Conservation (phyloP, 805 yeast species). For the Candida easanensis region DNA sequence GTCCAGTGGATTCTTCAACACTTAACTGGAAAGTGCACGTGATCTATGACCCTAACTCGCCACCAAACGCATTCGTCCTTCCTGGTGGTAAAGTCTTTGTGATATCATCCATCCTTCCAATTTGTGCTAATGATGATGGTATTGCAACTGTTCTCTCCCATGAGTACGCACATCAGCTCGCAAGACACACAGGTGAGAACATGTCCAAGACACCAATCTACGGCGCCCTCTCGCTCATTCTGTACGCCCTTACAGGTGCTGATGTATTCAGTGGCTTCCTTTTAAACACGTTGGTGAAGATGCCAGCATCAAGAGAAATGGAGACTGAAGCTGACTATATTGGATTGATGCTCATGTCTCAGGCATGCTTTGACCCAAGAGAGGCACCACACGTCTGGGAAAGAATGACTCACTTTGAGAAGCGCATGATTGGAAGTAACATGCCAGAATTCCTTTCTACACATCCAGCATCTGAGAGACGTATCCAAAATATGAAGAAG, state of each 20-base stretch:
- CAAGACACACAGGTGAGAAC: constrained; percentile 86
- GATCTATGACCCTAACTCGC: constrained; percentile 62
- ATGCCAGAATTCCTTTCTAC: constrained; percentile 73
- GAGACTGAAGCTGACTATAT: constrained; percentile 96
- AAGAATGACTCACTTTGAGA: constrained; percentile 63
- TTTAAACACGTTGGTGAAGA: constrained; percentile 52
- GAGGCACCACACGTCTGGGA: constrained; percentile 80
- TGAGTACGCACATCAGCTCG: constrained; percentile 91
- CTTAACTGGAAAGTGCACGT: constrained; percentile 79
- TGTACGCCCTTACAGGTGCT: constrained; percentile 64
- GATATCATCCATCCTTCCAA: constrained; percentile 70
- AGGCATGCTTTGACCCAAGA: constrained; percentile 79
- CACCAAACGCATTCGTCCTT: constrained; percentile 94
- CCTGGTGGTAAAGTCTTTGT: constrained; percentile 97
- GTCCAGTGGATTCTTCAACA: constrained; percentile 35
- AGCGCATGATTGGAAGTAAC: constrained; percentile 26
- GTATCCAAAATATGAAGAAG: constrained; percentile 62
- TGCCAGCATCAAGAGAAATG: constrained; percentile 91
- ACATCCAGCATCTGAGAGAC: constrained; percentile 79
- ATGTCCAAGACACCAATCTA: constrained; percentile 75
- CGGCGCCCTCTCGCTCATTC: constrained; percentile 45
- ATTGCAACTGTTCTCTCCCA: constrained; percentile 93
- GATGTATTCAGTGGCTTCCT: constrained; percentile 50
- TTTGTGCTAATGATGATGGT: constrained; percentile 83
- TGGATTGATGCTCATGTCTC: constrained; percentile 87